Percentiles rank a stretch among this genome's conserved stretches.
Evolutionary conservation across 1,139 yeast species (phyloP).

Genomic region (Nakaseomyces glabratus): DNA sequence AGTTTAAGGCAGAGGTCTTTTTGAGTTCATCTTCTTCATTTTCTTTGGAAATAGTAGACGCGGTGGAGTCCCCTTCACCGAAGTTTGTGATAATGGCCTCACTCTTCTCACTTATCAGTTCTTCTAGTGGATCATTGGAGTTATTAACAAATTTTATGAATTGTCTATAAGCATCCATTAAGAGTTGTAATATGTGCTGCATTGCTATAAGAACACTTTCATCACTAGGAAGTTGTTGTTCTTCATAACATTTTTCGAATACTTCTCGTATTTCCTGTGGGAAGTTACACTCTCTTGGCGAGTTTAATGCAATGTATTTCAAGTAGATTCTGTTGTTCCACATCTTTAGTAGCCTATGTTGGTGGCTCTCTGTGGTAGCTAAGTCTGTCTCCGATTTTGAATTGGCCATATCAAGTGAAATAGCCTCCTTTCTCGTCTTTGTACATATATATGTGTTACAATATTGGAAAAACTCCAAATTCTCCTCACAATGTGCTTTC

Average conservation of each 20-base stretch:
- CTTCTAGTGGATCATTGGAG: constrained; percentile 1
- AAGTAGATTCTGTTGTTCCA: constrained; percentile 24
- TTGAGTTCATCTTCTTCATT: background rate
- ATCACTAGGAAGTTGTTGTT: constrained; percentile 15
- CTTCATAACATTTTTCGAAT: constrained; percentile 19
- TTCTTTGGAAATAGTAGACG: constrained; percentile 2
- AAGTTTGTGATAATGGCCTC: constrained; percentile 2
- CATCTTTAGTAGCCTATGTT: constrained; percentile 9
- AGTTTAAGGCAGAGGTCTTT: background rate
- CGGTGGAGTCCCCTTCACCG: constrained; percentile 1
- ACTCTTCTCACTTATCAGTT: constrained; percentile 1
- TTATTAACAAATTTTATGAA: constrained; percentile 7
- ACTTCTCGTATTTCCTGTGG: constrained; percentile 22
- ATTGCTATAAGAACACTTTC: constrained; percentile 21
- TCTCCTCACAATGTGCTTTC: constrained; percentile 28
- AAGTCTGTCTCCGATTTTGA: constrained; percentile 1
- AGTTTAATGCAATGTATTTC: constrained; percentile 21
- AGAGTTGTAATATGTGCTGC: constrained; percentile 21
- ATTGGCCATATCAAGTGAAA: constrained; percentile 9
- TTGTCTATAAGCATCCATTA: constrained; percentile 25
- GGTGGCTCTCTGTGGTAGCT: background rate
- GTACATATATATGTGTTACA: constrained; percentile 8
- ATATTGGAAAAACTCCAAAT: constrained; percentile 21
- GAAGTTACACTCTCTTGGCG: constrained; percentile 28
- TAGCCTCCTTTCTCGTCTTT: constrained; percentile 11